Conservation (phyloP, 192 early-diverging fungal species). For the Phlyctochytrium arcticum region DNA sequence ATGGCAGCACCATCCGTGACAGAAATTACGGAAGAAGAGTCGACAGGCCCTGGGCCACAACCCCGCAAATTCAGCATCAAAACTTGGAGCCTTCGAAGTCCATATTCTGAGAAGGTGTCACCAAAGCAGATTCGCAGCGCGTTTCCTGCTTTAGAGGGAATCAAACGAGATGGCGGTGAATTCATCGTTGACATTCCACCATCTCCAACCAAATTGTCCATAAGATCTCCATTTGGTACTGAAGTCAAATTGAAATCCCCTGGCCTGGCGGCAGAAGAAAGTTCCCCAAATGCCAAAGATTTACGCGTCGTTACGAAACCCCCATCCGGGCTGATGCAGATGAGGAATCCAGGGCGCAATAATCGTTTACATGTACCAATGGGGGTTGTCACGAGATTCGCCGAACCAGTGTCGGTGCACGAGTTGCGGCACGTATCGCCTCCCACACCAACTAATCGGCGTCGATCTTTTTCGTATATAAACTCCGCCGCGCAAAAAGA, state of each 20-base stretch:
- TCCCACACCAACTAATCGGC: slow-evolving; percentile 22
- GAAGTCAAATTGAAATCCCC: too few relatives aligned
- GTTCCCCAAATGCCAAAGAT: too few relatives aligned
- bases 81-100: slow-evolving; percentile 8
- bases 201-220: slow-evolving; percentile 4
- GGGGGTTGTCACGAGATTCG: slow-evolving; percentile 15
- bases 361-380: slow-evolving; percentile 8
- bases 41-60: slow-evolving; percentile 14
- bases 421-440: slow-evolving; percentile 30
- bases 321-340: slow-evolving; percentile 12
- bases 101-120: slow-evolving; percentile 11
- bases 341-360: neutral
- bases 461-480: slow-evolving; percentile 38
- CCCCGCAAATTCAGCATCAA: slow-evolving; percentile 21
- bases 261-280: too few relatives aligned
- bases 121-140: slow-evolving; percentile 7
- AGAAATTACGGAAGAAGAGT: slow-evolving; percentile 32
- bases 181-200: slow-evolving; percentile 18
- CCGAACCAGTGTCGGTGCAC: slow-evolving; percentile 18
- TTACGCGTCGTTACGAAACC: slow-evolving; percentile 11
- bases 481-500: slow-evolving; percentile 40
- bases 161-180: neutral
- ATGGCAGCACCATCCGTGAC: slow-evolving; percentile 31
- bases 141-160: neutral
- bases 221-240: too few relatives aligned